A percentile compares a stretch with the other conserved stretches of the same genome.
phyloP scores from a whole-genome alignment of 371 early-diverging fungal genomes.

The Fennellomyces sp. region DNA sequence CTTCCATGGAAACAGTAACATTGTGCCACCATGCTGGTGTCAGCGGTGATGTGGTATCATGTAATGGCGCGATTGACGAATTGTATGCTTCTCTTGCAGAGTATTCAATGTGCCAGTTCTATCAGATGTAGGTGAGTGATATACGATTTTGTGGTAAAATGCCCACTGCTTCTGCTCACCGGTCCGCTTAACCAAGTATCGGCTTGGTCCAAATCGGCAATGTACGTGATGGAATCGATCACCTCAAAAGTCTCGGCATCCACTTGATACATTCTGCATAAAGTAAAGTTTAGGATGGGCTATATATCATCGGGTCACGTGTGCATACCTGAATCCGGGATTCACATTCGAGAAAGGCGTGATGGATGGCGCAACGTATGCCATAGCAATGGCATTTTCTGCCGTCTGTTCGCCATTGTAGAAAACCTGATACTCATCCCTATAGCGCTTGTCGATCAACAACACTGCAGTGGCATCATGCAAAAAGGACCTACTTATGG shows the following conservation, averaged over 20 bases:
- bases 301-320: too few species aligned
- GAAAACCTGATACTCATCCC: constrained; percentile 57
- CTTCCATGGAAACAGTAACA: constrained; percentile 54
- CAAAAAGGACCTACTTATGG: constrained; percentile 46
- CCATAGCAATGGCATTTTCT: constrained; percentile 49
- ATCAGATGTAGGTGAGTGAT: constrained; percentile 1
- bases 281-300: too few species aligned
- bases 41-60: constrained; percentile 34
- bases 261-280: constrained; percentile 53
- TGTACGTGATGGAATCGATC: constrained; percentile 56
- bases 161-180: constrained; percentile 23
- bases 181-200: constrained; percentile 38
- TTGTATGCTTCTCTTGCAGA: constrained; percentile 52
- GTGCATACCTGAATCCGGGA: constrained; percentile 60
- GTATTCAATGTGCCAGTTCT: constrained; percentile 67
- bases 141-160: neutral
- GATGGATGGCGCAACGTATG: constrained; percentile 58
- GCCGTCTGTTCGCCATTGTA: constrained; percentile 41
- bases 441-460: too few species aligned
- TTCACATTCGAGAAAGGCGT: constrained; percentile 55
- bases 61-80: constrained; percentile 28
- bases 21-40: constrained; percentile 66
- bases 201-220: constrained; percentile 52
- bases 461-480: too few species aligned
- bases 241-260: constrained; percentile 61